phyloP scores from a whole-genome alignment of 176 grass and related monocot species.

The Tillandsia fasciculata region DNA sequence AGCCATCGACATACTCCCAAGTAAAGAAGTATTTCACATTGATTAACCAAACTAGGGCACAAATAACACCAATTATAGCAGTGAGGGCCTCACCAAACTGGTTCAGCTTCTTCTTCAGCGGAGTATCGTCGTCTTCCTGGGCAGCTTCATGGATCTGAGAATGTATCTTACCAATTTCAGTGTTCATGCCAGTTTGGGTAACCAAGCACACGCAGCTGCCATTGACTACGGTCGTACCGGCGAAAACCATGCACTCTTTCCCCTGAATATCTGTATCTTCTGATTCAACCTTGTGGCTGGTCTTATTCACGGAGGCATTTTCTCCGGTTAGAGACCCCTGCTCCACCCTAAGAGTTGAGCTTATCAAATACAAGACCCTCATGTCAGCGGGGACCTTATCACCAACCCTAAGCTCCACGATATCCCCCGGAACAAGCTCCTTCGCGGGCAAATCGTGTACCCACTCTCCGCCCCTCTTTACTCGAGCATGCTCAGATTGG shows the following conservation, averaged over 20 bases:
- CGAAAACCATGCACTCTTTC: constrained; percentile 88
- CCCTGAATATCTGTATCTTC: constrained; percentile 84
- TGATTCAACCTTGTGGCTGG: constrained; percentile 28
- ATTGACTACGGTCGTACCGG: constrained; percentile 83
- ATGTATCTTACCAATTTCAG: constrained; percentile 93
- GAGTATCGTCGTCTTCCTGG: constrained; percentile 80
- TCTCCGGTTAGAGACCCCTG: constrained; percentile 89
- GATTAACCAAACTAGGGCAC: constrained; percentile 77
- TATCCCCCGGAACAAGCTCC: constrained; percentile 68
- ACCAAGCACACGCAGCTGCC: constrained; percentile 77
- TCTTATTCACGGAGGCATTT: constrained; percentile 82
- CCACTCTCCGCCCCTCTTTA: constrained; percentile 47
- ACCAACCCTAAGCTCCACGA: constrained; percentile 66
- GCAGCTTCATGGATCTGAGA: constrained; percentile 82
- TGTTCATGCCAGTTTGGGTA: constrained; percentile 69
- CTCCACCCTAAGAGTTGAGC: constrained; percentile 71
- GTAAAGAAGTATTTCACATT: constrained; percentile 92
- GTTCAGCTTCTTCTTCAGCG: constrained; percentile 93
- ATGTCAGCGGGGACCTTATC: constrained; percentile 91
- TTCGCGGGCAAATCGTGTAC: constrained; percentile 35
- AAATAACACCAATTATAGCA: constrained; percentile 77
- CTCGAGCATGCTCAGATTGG: constrained; percentile 72
- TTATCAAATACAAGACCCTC: constrained; percentile 58
- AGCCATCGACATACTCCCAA: constrained; percentile 44
- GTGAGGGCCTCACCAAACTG: constrained; percentile 83